Conservation (phyloP, 176 grass and related monocot species). For the Panicum miliaceum region DNA sequence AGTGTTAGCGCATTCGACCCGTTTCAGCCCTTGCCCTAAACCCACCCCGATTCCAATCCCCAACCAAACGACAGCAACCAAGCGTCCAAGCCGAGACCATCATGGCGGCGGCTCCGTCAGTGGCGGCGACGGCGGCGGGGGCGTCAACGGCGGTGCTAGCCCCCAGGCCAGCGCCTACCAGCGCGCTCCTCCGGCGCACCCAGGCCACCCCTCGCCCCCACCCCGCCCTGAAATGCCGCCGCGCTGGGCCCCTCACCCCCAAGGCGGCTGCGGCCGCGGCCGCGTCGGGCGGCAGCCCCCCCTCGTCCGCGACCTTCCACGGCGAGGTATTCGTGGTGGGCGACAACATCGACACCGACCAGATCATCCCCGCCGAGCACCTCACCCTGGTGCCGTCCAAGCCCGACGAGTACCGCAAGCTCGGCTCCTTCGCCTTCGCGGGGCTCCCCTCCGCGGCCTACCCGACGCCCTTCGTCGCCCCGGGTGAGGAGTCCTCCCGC, state of each 20-base stretch:
- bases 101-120: conserved; percentile 36
- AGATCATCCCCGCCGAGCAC: conserved; percentile 97
- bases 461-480: conserved; percentile 63
- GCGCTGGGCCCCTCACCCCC: conserved; percentile 8
- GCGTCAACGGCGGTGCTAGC: conserved; percentile 1
- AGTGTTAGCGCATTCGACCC: background rate
- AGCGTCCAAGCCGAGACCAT: background rate
- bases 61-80: background rate
- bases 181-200: background rate
- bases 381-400: conserved; percentile 95
- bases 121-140: conserved; percentile 3
- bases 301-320: conserved; percentile 62
- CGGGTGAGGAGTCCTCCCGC: conserved; percentile 51
- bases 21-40: background rate
- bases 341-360: conserved; percentile 98
- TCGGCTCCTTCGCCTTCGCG: conserved; percentile 78
- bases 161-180: background rate
- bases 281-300: conserved; percentile 15
- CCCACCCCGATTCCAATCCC: background rate
- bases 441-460: conserved; percentile 69
- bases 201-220: background rate
- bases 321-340: conserved; percentile 83
- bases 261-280: conserved; percentile 1
- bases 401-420: conserved; percentile 87
- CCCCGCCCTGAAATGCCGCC: conserved; percentile 25